phyloP scores from a whole-genome alignment of 2,329 filamentous ascomycete species.

The Ophiostoma perfectum region DNA sequence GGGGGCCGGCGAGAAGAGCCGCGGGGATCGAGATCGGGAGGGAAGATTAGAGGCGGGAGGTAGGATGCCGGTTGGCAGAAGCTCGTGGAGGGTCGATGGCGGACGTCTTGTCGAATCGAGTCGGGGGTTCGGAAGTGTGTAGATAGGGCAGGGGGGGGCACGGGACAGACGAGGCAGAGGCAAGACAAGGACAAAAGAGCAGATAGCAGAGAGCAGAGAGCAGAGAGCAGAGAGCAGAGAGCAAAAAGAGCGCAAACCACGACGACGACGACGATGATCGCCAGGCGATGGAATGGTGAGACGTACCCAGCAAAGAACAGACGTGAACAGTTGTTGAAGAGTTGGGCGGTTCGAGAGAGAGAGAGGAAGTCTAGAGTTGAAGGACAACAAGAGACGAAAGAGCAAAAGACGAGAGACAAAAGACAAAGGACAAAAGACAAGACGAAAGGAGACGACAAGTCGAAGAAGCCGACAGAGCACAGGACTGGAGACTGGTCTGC shows the following conservation, averaged over 20 bases:
- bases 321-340: constrained; percentile 12
- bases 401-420: constrained; percentile 9
- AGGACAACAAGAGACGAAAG: constrained; percentile 1
- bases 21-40: neutral
- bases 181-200: constrained; percentile 1
- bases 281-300: neutral
- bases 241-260: neutral
- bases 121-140: neutral
- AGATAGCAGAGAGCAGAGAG: too few species aligned
- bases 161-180: neutral
- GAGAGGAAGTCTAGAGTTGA: neutral
- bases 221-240: too few species aligned
- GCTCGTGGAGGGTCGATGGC: neutral
- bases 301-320: constrained; percentile 23
- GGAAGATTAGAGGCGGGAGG: neutral
- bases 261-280: neutral
- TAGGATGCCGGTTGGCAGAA: neutral
- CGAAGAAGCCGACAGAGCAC: constrained; percentile 18
- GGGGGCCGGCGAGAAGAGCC: neutral
- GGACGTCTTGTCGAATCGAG: neutral
- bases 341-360: neutral
- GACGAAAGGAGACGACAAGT: constrained; percentile 11
- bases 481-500: neutral
- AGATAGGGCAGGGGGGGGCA: constrained; percentile 8
- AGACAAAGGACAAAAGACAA: neutral